Conservation (phyloP, 2,329 filamentous ascomycete species). For the Phyllosticta paracitricarpa region DNA sequence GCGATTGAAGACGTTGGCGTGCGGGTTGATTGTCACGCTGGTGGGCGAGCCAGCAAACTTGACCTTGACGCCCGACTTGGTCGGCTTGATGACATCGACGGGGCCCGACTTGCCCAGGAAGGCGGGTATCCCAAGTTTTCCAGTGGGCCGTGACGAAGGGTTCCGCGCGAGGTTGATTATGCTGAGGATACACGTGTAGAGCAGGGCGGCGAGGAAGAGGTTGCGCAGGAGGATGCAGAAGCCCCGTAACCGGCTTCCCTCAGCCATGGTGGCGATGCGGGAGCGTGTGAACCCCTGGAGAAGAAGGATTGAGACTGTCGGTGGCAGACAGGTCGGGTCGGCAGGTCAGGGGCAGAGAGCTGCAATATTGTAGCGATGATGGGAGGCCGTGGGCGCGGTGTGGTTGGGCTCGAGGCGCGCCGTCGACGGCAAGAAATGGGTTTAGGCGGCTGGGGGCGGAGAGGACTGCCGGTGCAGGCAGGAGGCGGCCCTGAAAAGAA, state of each 20-base stretch:
- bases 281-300: background rate
- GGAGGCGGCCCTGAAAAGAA: background rate
- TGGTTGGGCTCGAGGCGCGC: background rate
- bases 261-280: conserved; percentile 22
- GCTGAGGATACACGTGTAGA: conserved; percentile 34
- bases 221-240: conserved; percentile 33
- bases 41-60: conserved; percentile 33
- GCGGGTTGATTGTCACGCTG: conserved; percentile 38
- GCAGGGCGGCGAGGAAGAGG: conserved; percentile 30
- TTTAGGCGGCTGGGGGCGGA: background rate
- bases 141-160: conserved; percentile 28
- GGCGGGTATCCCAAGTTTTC: conserved; percentile 32
- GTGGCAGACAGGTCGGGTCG: background rate
- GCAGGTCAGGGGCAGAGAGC: background rate
- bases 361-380: background rate
- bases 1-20: conserved; percentile 46
- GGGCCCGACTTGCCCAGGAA: conserved; percentile 32
- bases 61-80: conserved; percentile 30
- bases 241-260: conserved; percentile 21
- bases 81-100: conserved; percentile 31
- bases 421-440: background rate
- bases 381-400: background rate
- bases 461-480: background rate
- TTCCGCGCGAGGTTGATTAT: conserved; percentile 33
- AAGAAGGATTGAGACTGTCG: background rate